A percentile compares a stretch with the other conserved stretches of the same genome.
These are phyloP conservation scores for Cephalotrichum gorgonifer DNA, from an alignment of 2,329 filamentous ascomycete genomes.

Conservation along the genomic window DNA sequence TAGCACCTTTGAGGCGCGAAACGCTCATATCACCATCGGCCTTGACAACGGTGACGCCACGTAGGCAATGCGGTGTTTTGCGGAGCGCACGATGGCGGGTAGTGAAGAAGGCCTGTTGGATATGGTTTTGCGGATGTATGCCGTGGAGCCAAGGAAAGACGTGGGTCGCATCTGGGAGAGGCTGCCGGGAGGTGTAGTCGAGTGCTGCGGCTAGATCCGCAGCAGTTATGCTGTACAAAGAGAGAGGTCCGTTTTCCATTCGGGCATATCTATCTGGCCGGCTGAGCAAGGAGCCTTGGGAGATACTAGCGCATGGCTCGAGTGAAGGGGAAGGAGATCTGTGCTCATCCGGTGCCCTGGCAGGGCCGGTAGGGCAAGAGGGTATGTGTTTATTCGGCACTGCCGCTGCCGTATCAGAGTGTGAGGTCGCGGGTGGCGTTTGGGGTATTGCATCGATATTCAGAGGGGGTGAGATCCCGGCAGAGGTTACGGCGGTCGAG, in stretches of 20 bases:
- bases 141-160: conserved; percentile 98
- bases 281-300: conserved; percentile 60
- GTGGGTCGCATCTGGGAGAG: conserved; percentile 70
- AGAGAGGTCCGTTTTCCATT: conserved; percentile 39
- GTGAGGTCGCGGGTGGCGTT: conserved; percentile 13
- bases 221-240: conserved; percentile 65
- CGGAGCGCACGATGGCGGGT: conserved; percentile 62
- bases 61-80: conserved; percentile 62
- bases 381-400: conserved; percentile 87
- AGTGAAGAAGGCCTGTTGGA: conserved; percentile 84
- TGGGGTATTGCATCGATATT: not conserved
- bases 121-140: conserved; percentile 75
- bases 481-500: conserved; percentile 18
- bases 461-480: not conserved
- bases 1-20: conserved; percentile 75
- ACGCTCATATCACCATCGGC: conserved; percentile 67
- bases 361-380: conserved; percentile 74
- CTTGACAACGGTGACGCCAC: conserved; percentile 79
- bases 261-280: conserved; percentile 57
- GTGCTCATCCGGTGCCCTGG: conserved; percentile 30
- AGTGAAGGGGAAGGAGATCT: not conserved
- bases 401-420: conserved; percentile 10
- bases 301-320: conserved; percentile 16
- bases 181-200: conserved; percentile 65
- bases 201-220: conserved; percentile 60